Evolutionary conservation across 1,139 yeast species (phyloP).

Genomic region (Kurtzmaniella quercitrusa): DNA sequence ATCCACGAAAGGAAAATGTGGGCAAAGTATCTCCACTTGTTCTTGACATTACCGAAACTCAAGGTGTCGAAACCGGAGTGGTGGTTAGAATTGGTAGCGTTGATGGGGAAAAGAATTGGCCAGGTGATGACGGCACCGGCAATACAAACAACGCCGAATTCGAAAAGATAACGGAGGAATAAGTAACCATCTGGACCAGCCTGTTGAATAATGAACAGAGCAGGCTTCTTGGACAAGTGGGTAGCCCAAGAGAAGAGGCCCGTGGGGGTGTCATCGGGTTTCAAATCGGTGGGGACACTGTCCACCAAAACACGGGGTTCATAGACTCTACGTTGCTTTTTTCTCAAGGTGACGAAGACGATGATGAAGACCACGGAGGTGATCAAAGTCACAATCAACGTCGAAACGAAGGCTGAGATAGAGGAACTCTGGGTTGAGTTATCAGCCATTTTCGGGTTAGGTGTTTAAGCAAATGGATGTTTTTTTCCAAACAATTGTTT

Average conservation of each 20-base stretch:
- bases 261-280: conserved; percentile 52
- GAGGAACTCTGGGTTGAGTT: conserved; percentile 15
- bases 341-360: conserved; percentile 61
- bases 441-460: conserved; percentile 5
- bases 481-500: not conserved
- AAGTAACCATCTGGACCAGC: conserved; percentile 83
- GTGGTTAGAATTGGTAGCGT: conserved; percentile 72
- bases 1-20: conserved; percentile 72
- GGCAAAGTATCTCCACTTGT: conserved; percentile 61
- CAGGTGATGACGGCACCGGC: conserved; percentile 63
- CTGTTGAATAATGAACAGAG: conserved; percentile 67
- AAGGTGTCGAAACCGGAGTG: conserved; percentile 55
- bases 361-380: conserved; percentile 53
- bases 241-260: conserved; percentile 58
- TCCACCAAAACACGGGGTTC: conserved; percentile 67
- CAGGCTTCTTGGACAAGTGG: conserved; percentile 50
- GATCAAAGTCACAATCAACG: conserved; percentile 36
- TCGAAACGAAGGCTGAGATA: conserved; percentile 38
- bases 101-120: conserved; percentile 82
- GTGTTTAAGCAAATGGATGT: not conserved
- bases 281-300: conserved; percentile 35
- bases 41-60: conserved; percentile 58
- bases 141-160: conserved; percentile 54
- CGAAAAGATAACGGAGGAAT: conserved; percentile 70
- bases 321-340: conserved; percentile 65